phyloP scores from a whole-genome alignment of 1,284 basidiomycete species.

The Sporisorium iseilematis-ciliati region DNA sequence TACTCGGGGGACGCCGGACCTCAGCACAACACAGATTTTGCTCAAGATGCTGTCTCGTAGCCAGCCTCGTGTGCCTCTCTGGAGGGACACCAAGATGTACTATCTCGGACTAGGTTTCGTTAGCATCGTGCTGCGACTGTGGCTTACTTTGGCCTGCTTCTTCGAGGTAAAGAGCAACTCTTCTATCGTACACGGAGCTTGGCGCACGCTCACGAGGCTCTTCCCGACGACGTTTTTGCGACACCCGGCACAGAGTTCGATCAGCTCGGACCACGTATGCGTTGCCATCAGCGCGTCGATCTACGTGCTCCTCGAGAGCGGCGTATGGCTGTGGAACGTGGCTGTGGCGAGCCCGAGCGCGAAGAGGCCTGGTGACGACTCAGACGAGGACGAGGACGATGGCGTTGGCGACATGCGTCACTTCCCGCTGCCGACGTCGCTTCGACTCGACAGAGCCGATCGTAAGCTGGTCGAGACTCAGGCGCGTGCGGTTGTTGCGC shows the following conservation, averaged over 20 bases:
- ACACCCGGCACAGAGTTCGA: slow-evolving; percentile 50
- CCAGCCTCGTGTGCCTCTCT: slow-evolving; percentile 3
- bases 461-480: slow-evolving; percentile 40
- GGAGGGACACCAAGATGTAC: slow-evolving; percentile 24
- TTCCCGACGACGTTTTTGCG: slow-evolving; percentile 42
- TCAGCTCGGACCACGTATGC: slow-evolving; percentile 50
- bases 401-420: not conserved
- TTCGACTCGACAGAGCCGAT: slow-evolving; percentile 21
- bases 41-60: slow-evolving; percentile 24
- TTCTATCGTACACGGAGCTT: slow-evolving; percentile 6
- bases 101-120: slow-evolving; percentile 28
- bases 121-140: slow-evolving; percentile 31
- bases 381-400: not conserved
- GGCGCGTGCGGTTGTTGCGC: slow-evolving; percentile 17
- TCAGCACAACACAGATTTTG: slow-evolving; percentile 8
- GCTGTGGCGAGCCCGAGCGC: slow-evolving; percentile 32
- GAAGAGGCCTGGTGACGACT: not conserved
- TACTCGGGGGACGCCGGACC: not conserved
- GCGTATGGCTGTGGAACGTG: slow-evolving; percentile 43
- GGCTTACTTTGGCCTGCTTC: slow-evolving; percentile 24
- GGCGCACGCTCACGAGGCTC: slow-evolving; percentile 17
- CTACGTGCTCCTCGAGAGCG: slow-evolving; percentile 46
- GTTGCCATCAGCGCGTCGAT: slow-evolving; percentile 29
- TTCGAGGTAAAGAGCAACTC: not conserved
- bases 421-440: not conserved